Percentiles rank a stretch among this genome's conserved stretches.
Conservation (phyloP, 2,329 filamentous ascomycete species). For the Cercospora brassicicola region DNA sequence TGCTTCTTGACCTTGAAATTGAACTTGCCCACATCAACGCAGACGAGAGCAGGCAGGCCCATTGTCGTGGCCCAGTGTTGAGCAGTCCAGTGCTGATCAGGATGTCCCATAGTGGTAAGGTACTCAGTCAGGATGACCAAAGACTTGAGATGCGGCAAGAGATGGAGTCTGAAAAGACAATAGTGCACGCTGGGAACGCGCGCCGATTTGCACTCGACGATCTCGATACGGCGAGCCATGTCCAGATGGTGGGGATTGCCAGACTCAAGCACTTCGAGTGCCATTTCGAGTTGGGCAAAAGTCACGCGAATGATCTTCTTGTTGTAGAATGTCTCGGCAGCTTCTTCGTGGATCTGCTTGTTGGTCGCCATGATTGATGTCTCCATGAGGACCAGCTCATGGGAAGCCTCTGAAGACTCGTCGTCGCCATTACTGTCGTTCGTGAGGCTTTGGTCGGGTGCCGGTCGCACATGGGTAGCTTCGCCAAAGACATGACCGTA, state of each 20-base stretch:
- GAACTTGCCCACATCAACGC: constrained; percentile 10
- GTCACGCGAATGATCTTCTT: constrained; percentile 10
- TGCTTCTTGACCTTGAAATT: neutral
- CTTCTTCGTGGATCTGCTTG: constrained; percentile 16
- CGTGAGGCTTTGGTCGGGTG: too few relatives aligned
- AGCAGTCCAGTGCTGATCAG: neutral
- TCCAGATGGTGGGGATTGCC: neutral
- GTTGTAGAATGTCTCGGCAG: constrained; percentile 17
- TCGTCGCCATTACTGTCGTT: too few relatives aligned
- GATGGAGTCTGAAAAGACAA: neutral
- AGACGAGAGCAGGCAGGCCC: neutral
- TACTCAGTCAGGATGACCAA: constrained; percentile 11
- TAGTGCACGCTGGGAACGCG: neutral
- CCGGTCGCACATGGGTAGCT: too few relatives aligned
- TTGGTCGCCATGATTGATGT: constrained; percentile 16
- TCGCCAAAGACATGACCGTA: constrained; percentile 13
- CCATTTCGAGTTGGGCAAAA: neutral
- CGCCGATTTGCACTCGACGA: neutral
- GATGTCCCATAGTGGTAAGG: neutral
- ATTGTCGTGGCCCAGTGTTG: neutral
- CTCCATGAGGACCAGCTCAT: neutral
- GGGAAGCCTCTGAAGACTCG: too few relatives aligned
- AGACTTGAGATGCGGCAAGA: constrained; percentile 7
- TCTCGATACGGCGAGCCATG: constrained; percentile 9
- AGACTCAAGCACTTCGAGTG: neutral